A percentile compares a stretch with the other conserved stretches of the same genome.
Conservation (phyloP, 2,329 filamentous ascomycete genomes). For the Iodosphaeria phyllophila region DNA sequence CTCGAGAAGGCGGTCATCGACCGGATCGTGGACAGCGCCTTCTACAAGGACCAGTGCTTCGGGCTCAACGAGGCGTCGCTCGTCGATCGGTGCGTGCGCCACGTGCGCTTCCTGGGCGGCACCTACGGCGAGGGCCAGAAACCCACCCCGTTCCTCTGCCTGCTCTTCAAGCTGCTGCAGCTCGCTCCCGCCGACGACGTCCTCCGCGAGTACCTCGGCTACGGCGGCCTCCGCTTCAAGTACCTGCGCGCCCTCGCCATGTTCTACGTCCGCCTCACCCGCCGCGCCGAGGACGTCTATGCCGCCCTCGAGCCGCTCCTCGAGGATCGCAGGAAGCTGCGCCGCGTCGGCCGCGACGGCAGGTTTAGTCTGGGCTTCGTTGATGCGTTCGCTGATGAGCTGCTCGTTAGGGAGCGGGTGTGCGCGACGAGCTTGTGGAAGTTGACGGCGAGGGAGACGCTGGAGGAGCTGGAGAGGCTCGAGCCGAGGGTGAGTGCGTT, state of each 20-base stretch:
- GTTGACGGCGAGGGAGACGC: constrained; percentile 58
- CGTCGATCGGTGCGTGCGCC: constrained; percentile 73
- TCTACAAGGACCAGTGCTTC: constrained; percentile 98
- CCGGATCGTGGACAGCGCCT: constrained; percentile 87
- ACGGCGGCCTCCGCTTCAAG: constrained; percentile 59
- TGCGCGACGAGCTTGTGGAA: constrained; percentile 89
- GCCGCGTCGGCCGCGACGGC: constrained; percentile 54
- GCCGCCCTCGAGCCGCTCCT: constrained; percentile 63
- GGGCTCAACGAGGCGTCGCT: constrained; percentile 71
- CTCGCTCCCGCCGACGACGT: constrained; percentile 65
- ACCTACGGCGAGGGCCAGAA: constrained; percentile 72
- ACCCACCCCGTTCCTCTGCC: constrained; percentile 80
- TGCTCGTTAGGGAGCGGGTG: constrained; percentile 74
- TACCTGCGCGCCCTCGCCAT: constrained; percentile 79
- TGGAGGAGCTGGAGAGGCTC: constrained; percentile 79
- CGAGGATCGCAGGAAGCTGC: constrained; percentile 67
- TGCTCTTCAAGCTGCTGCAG: constrained; percentile 88
- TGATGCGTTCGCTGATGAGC: constrained; percentile 86
- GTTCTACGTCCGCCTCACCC: constrained; percentile 85
- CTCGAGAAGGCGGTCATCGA: constrained; percentile 93
- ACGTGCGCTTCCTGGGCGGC: constrained; percentile 69
- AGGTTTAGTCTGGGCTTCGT: constrained; percentile 63
- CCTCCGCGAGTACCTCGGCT: constrained; percentile 60
- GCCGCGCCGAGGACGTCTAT: constrained; percentile 68
- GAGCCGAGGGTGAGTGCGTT: constrained; percentile 74